A percentile compares a stretch with the other conserved stretches of the same genome.
Conservation (phyloP, 176 grass and related monocot species). For the Ensete glaucum region DNA sequence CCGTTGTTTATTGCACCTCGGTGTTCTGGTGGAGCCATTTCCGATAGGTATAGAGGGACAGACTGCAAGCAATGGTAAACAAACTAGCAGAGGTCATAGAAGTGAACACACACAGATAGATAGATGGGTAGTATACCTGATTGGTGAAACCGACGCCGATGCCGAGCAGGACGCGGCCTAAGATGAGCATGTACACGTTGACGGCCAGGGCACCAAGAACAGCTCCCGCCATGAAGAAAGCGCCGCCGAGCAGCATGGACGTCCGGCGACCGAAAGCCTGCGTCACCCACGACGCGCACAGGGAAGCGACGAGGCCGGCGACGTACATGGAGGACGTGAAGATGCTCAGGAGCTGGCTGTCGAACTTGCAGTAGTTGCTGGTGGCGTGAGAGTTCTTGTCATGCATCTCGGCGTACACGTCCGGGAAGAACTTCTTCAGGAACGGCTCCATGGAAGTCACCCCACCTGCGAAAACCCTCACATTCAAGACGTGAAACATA, state of each 20-base stretch:
- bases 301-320: conserved; percentile 54
- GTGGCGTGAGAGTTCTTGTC: conserved; percentile 1
- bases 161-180: conserved; percentile 57
- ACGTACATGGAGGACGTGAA: conserved; percentile 87
- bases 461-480: conserved; percentile 22
- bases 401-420: conserved; percentile 44
- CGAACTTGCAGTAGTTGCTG: conserved; percentile 69
- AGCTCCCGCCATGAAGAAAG: conserved; percentile 48
- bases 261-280: conserved; percentile 44
- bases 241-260: conserved; percentile 61
- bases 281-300: conserved; percentile 49
- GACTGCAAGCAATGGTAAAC: conserved; percentile 33
- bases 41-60: conserved; percentile 77
- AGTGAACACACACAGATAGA: background rate
- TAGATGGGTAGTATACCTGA: conserved; percentile 38
- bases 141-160: conserved; percentile 83
- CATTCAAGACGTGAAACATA: conserved; percentile 2
- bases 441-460: conserved; percentile 68
- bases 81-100: background rate
- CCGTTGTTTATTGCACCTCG: conserved; percentile 73
- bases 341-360: conserved; percentile 63
- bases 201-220: conserved; percentile 48
- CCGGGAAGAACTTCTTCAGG: conserved; percentile 65
- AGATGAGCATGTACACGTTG: conserved; percentile 62
- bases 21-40: conserved; percentile 68